These are phyloP conservation scores for Leishmania guyanensis DNA, from an alignment of 208 protist genomes.

Conservation along the genomic window DNA sequence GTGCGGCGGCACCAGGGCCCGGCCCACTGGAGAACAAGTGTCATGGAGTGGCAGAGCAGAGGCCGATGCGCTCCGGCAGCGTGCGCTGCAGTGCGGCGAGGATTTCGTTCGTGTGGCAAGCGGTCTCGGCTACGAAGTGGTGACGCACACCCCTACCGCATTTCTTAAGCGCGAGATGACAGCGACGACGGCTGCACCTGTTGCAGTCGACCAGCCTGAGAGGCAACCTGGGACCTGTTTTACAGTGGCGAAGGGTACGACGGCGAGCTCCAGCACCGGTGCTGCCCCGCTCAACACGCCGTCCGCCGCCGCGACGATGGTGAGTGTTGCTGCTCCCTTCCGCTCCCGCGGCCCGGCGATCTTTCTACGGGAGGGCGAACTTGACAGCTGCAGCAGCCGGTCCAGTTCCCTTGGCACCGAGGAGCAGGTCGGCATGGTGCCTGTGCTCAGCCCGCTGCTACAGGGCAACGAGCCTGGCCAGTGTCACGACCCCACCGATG, in stretches of 20 bases:
- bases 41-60: constrained; percentile 29
- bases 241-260: neutral
- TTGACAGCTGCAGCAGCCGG: constrained; percentile 25
- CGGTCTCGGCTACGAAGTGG: constrained; percentile 53
- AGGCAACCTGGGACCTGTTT: neutral
- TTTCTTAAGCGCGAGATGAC: constrained; percentile 15
- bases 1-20: neutral
- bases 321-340: neutral
- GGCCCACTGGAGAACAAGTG: constrained; percentile 1
- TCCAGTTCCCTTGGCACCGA: constrained; percentile 30
- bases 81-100: constrained; percentile 36
- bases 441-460: constrained; percentile 29
- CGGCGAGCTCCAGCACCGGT: neutral
- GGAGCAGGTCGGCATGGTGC: constrained; percentile 31
- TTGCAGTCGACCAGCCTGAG: constrained; percentile 11
- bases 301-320: neutral
- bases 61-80: constrained; percentile 42
- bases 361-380: neutral
- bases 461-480: neutral
- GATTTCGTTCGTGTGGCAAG: constrained; percentile 46
- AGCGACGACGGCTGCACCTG: neutral
- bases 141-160: constrained; percentile 26
- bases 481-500: neutral
- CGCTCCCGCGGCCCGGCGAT: neutral
- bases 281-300: constrained; percentile 3